Evolutionary conservation across 768 basidiomycete genomes (phyloP).

Genomic region (Amanita brunnescens): DNA sequence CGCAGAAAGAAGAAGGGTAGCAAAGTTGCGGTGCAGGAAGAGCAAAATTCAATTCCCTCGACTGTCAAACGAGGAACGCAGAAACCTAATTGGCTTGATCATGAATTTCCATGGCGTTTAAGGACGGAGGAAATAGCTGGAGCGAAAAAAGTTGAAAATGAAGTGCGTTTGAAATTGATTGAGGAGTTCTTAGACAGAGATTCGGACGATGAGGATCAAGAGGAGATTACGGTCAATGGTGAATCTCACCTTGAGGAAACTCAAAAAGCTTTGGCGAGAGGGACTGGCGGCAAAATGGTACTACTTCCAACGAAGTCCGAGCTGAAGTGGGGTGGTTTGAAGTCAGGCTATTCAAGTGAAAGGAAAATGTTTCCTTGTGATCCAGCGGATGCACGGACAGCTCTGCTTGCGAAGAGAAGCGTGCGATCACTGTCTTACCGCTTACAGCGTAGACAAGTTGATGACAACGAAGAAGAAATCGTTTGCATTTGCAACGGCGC

Average conservation of each 20-base stretch:
- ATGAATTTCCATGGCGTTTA: conserved; percentile 70
- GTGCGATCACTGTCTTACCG: conserved; percentile 54
- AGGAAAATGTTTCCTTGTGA: conserved; percentile 46
- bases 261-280: conserved; percentile 13
- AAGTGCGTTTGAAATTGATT: conserved; percentile 56
- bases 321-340: conserved; percentile 23
- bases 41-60: conserved; percentile 17
- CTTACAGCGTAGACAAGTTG: conserved; percentile 30
- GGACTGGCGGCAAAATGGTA: conserved; percentile 55
- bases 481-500: conserved; percentile 59
- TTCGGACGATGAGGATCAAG: conserved; percentile 39
- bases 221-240: conserved; percentile 13
- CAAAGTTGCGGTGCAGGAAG: conserved; percentile 26
- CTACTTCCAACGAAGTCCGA: conserved; percentile 25
- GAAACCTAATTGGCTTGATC: conserved; percentile 71
- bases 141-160: conserved; percentile 42
- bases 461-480: conserved; percentile 35
- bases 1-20: conserved; percentile 45
- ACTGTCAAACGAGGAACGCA: conserved; percentile 22
- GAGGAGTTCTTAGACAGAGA: conserved; percentile 68
- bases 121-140: conserved; percentile 48
- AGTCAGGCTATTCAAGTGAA: conserved; percentile 15
- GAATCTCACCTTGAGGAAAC: conserved; percentile 7
- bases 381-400: conserved; percentile 69
- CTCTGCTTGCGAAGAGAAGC: conserved; percentile 63